Conservation (phyloP, 2,329 filamentous ascomycete species). For the Fusarium drepaniforme region DNA sequence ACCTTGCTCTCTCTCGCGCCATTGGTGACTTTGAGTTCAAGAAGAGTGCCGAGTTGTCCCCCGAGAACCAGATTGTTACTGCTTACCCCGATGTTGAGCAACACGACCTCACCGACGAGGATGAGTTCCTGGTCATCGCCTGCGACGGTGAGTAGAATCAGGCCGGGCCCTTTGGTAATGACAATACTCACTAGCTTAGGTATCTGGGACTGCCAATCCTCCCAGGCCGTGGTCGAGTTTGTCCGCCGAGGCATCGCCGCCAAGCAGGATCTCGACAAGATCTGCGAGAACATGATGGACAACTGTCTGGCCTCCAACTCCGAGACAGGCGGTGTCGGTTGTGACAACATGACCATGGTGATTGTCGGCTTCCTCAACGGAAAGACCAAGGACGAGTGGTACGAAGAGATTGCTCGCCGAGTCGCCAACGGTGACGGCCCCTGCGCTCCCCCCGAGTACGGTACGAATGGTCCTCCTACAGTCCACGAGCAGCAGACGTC, state of each 20-base stretch:
- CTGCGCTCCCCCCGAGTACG: constrained; percentile 98
- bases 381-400: constrained; percentile 97
- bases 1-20: constrained; percentile 93
- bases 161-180: constrained; percentile 11
- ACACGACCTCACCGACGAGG: constrained; percentile 91
- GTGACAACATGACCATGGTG: constrained; percentile 99
- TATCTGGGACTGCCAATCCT: constrained; percentile 99
- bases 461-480: constrained; percentile 75
- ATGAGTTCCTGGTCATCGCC: constrained; percentile 94
- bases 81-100: constrained; percentile 94
- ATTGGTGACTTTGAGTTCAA: constrained; percentile 99
- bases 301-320: constrained; percentile 98
- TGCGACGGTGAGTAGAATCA: constrained; percentile 79
- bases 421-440: constrained; percentile 97
- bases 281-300: constrained; percentile 99
- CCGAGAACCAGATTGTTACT: constrained; percentile 99
- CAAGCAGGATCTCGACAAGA: constrained; percentile 93
- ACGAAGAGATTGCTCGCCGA: constrained; percentile 92
- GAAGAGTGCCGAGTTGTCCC: constrained; percentile 95
- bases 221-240: constrained; percentile 96
- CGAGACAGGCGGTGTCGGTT: constrained; percentile 96
- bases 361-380: constrained; percentile 91
- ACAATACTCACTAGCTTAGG: constrained; percentile 65
- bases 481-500: neutral
- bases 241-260: constrained; percentile 95